Conservation (phyloP, 768 basidiomycete genomes). For the Hygrophoropsis aurantiaca region DNA sequence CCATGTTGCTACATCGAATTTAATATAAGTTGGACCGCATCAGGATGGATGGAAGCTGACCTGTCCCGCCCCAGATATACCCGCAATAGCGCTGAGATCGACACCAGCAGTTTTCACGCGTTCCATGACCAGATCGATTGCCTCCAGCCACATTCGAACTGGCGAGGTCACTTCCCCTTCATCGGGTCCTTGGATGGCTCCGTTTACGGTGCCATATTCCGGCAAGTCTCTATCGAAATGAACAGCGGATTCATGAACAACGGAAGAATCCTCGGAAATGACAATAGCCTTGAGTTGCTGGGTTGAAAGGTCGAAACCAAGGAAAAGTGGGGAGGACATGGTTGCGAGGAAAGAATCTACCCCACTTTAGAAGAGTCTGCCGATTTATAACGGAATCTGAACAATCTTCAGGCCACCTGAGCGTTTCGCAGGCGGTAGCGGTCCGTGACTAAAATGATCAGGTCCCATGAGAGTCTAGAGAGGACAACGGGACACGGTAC, state of each 20-base stretch:
- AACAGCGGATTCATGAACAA: constrained; percentile 70
- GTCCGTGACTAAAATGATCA: neutral
- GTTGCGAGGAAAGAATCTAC: neutral
- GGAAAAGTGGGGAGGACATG: constrained; percentile 45
- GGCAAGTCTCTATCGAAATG: constrained; percentile 82
- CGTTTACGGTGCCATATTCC: constrained; percentile 62
- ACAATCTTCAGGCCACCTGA: neutral
- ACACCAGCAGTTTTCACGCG: constrained; percentile 60
- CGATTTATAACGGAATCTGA: neutral
- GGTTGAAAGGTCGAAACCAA: constrained; percentile 85
- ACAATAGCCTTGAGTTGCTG: constrained; percentile 82
- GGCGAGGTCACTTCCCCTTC: constrained; percentile 79
- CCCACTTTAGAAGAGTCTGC: neutral
- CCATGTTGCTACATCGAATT: constrained; percentile 68
- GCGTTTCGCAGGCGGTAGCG: neutral
- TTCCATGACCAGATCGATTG: constrained; percentile 74
- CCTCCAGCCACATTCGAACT: constrained; percentile 83
- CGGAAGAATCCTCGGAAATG: constrained; percentile 51
- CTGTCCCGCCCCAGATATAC: constrained; percentile 79
- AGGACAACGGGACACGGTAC: no score
- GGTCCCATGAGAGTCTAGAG: neutral
- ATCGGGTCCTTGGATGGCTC: constrained; percentile 62
- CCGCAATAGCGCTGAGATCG: constrained; percentile 55
- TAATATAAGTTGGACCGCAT: neutral
- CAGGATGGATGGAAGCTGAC: constrained; percentile 33